Conservation (phyloP, 768 basidiomycete genomes). For the Termitomyces sp. region DNA sequence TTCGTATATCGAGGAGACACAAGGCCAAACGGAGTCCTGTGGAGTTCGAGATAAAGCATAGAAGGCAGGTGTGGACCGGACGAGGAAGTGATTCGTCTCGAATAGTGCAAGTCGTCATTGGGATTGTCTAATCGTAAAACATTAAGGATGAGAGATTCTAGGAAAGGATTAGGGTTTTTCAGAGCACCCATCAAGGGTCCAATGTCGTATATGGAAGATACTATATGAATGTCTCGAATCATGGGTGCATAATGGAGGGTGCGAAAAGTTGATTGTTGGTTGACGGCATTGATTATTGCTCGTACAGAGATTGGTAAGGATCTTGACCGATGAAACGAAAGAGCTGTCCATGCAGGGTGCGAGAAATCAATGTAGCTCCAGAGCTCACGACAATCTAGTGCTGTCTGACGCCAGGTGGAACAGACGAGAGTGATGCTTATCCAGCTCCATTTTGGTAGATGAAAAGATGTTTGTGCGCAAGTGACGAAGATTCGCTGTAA, state of each 20-base stretch:
- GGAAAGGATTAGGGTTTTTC: constrained; percentile 29
- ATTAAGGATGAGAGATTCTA: constrained; percentile 32
- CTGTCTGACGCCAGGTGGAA: constrained; percentile 31
- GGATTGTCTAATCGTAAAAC: constrained; percentile 19
- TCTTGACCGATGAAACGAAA: constrained; percentile 30
- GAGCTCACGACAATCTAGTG: constrained; percentile 27
- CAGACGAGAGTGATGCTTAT: constrained; percentile 32
- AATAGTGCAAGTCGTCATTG: constrained; percentile 17
- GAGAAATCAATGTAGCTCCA: constrained; percentile 40
- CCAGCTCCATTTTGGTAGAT: constrained; percentile 31
- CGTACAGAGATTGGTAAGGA: constrained; percentile 28
- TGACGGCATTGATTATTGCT: constrained; percentile 25
- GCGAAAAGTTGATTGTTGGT: constrained; percentile 26
- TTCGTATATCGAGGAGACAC: constrained; percentile 31
- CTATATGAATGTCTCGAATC: constrained; percentile 31
- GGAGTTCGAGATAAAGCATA: constrained; percentile 32
- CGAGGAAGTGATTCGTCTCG: constrained; percentile 24
- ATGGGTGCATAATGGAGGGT: constrained; percentile 32
- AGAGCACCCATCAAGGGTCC: constrained; percentile 30
- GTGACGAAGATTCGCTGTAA: constrained; percentile 26
- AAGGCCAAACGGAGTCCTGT: constrained; percentile 33
- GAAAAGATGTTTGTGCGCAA: constrained; percentile 19
- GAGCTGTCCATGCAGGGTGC: constrained; percentile 27
- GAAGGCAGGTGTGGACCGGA: constrained; percentile 25
- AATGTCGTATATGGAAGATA: constrained; percentile 30